Base-by-base conservation (phyloP, 768 basidiomycete species). In the Boletales sp. region DNA sequence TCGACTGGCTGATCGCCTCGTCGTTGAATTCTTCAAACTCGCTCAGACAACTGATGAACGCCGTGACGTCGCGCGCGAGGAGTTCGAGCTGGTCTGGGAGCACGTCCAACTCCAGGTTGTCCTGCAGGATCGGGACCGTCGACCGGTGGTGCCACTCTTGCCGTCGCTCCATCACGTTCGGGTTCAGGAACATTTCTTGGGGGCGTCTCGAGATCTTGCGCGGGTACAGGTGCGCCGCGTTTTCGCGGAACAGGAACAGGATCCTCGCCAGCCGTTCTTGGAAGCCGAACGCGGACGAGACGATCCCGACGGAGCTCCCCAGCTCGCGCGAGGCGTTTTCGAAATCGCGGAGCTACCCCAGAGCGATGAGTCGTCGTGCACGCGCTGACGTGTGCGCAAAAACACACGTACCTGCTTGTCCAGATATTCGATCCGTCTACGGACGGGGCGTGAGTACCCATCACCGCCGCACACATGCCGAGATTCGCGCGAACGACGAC, bases 1-100 rank as follows among this genome's bases (percentile, higher is more conserved):
- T 74, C 2, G 76, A 75, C 19, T 72, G 65, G 53, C 74, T 77
- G 15, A 80, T 69, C 1, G 72, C 72, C 36, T 80, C 76, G 18
- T 81, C 76, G 7, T 69, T 74, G 17, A 78, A 81, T 52, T 80
- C 80, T 5, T 79, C 77, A 38, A 81, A 81, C 44, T 81, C 79
- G 40, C 75, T 76, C 48, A 80, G 56, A 50, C 72, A 76, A 18
- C 69, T 69, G 10, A 81, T 60, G 49, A 80, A 80, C 0, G 73
- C 71, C 8, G 62, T 70, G 8, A 81, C 70, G 43, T 81, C 79
- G 21, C 59, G 55, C 3, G 79, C 75, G 14, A 81, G 71, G 21
- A 63, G 54, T 51, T 69, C 68, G 31, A 81, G 51, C 62, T 80
- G 74, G 11, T 63, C 50, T 0, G 77, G 78, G 48, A 81, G 71